A percentile compares a stretch with the other conserved stretches of the same genome.
These are phyloP conservation scores for Lasiosphaeris hirsuta DNA, from an alignment of 495 filamentous ascomycete genomes.

Conservation along the genomic window DNA sequence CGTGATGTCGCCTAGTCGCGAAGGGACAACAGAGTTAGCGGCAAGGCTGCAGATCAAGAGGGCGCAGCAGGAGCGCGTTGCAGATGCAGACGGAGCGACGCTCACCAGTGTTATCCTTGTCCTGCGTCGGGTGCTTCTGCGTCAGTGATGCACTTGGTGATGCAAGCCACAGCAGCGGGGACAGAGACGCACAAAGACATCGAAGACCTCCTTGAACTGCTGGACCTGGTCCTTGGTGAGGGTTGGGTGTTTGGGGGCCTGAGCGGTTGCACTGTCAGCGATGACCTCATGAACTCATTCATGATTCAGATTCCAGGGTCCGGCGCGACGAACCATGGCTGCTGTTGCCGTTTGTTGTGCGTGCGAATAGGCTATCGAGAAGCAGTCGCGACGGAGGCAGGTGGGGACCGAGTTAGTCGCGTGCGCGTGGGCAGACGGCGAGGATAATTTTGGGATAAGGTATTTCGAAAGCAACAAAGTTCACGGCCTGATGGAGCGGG, in stretches of 20 bases:
- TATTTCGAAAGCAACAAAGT: neutral
- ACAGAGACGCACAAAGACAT: constrained; percentile 16
- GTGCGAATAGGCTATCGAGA: too few species aligned
- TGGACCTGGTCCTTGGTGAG: constrained; percentile 7
- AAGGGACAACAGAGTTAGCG: neutral
- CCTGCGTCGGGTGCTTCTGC: constrained; percentile 44
- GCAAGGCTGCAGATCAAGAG: neutral
- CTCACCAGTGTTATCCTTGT: constrained; percentile 95
- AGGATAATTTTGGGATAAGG: too few species aligned
- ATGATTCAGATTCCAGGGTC: too few species aligned
- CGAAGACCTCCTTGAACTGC: constrained; percentile 22
- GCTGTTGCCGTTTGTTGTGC: neutral
- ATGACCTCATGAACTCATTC: neutral
- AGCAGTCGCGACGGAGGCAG: too few species aligned
- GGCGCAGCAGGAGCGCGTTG: neutral
- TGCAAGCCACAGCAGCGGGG: neutral
- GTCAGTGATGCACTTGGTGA: neutral
- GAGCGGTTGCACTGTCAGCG: neutral
- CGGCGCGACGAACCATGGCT: neutral
- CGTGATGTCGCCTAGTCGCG: constrained; percentile 38
- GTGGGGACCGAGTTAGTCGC: too few species aligned
- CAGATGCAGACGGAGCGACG: constrained; percentile 19
- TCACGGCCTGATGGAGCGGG: neutral
- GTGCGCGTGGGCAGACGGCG: too few species aligned
- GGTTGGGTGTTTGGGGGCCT: constrained; percentile 8